These are phyloP conservation scores for Vanderwaltozyma verrucispora DNA, from an alignment of 805 yeast genomes.

Conservation along the genomic window DNA sequence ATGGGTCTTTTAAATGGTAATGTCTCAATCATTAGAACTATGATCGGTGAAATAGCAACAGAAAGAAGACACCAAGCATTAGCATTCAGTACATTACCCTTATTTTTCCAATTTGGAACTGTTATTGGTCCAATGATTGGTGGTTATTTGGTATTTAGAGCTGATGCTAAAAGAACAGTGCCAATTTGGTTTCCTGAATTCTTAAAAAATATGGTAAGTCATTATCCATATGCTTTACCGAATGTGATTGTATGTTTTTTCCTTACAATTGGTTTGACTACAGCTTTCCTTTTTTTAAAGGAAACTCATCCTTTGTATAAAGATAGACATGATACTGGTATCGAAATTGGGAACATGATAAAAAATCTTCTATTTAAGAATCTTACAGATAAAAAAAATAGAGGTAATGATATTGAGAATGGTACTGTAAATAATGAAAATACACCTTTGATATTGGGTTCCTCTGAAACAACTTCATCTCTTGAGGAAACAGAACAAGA, in stretches of 20 bases:
- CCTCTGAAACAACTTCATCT: too few species aligned
- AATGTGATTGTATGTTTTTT: constrained; percentile 37
- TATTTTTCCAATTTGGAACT: constrained; percentile 51
- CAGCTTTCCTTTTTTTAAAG: constrained; percentile 39
- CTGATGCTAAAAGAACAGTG: constrained; percentile 19
- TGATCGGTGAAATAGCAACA: constrained; percentile 49
- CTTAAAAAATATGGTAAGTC: constrained; percentile 24
- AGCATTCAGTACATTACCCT: constrained; percentile 52
- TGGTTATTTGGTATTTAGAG: constrained; percentile 41
- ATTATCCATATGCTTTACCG: constrained; percentile 43
- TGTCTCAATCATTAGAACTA: constrained; percentile 52
- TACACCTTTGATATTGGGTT: too few species aligned
- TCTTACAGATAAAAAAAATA: constrained; percentile 3
- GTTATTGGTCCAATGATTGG: constrained; percentile 55
- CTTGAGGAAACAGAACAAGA: neutral
- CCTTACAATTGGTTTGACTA: constrained; percentile 28
- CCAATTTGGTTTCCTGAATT: constrained; percentile 9
- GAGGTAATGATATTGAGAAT: neutral
- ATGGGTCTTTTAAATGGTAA: constrained; percentile 56
- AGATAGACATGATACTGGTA: constrained; percentile 34
- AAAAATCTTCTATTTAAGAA: constrained; percentile 11
- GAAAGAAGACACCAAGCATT: constrained; percentile 50
- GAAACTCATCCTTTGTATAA: constrained; percentile 39
- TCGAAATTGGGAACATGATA: constrained; percentile 35
- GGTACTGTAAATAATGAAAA: neutral